These are phyloP conservation scores for Boletus sp. DNA, from an alignment of 768 basidiomycete species.

Conservation along the genomic window DNA sequence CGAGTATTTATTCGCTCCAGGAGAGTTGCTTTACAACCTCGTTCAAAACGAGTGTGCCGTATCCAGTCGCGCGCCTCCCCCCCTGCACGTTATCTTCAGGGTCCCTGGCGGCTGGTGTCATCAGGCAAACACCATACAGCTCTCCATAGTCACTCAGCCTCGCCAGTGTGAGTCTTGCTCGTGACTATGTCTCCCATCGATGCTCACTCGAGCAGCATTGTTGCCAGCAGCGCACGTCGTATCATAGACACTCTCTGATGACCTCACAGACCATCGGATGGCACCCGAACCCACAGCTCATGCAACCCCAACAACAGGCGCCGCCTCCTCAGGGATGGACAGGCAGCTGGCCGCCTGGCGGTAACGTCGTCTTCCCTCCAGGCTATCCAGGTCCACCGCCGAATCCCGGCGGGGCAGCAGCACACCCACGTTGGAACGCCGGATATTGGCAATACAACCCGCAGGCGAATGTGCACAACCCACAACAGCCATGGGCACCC, in stretches of 20 bases:
- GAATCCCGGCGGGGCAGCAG: slow-evolving; percentile 46
- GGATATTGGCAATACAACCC: slow-evolving; percentile 55
- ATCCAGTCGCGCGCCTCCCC: neutral
- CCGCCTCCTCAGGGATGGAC: slow-evolving; percentile 33
- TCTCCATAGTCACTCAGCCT: neutral
- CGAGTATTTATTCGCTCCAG: slow-evolving; percentile 9
- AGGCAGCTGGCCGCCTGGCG: slow-evolving; percentile 36
- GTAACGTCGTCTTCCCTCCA: slow-evolving; percentile 29
- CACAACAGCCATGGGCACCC: slow-evolving; percentile 32
- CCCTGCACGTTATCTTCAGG: slow-evolving; percentile 3
- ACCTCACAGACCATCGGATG: slow-evolving; percentile 26
- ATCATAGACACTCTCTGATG: slow-evolving; percentile 9
- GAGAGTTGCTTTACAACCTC: neutral
- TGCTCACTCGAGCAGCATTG: slow-evolving; percentile 6
- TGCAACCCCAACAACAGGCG: slow-evolving; percentile 25
- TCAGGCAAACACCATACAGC: neutral
- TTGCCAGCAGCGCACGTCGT: neutral
- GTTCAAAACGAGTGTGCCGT: neutral
- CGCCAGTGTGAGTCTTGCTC: neutral
- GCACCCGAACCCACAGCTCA: slow-evolving; percentile 34
- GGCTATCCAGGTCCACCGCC: slow-evolving; percentile 51
- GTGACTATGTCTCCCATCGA: neutral
- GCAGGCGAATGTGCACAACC: slow-evolving; percentile 26
- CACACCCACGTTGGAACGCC: slow-evolving; percentile 45
- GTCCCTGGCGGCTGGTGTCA: neutral